phyloP scores from a whole-genome alignment of 306 rosid genomes.

The Calophaca sinica region DNA sequence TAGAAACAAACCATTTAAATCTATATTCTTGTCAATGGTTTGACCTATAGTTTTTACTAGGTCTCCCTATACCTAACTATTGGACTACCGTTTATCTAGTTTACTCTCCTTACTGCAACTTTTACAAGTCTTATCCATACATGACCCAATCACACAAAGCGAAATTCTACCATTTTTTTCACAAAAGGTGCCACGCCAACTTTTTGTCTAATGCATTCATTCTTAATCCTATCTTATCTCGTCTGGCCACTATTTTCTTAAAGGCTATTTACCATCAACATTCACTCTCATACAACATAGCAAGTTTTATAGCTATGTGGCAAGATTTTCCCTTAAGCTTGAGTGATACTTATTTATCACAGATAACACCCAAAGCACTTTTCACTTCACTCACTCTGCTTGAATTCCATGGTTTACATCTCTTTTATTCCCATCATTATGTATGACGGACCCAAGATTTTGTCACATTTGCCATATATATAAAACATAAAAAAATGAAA shows the following conservation, averaged over 20 bases:
- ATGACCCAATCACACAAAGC: not conserved
- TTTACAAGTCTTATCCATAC: not conserved
- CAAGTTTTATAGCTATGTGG: not conserved
- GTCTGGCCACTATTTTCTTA: not conserved
- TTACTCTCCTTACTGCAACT: not conserved
- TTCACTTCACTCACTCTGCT: not conserved
- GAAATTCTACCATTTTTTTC: constrained; percentile 3
- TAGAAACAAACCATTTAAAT: constrained; percentile 9
- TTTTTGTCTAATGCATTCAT: not conserved
- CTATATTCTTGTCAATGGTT: constrained; percentile 6
- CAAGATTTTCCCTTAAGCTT: not conserved
- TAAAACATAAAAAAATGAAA: constrained; percentile 24
- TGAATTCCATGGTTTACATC: not conserved
- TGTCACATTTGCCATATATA: not conserved
- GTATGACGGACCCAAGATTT: not conserved
- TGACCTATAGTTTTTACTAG: not conserved
- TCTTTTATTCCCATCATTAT: not conserved
- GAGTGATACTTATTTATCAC: not conserved
- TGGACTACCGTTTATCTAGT: not conserved
- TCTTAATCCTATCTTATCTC: not conserved
- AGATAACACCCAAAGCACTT: not conserved
- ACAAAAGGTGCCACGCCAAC: not conserved
- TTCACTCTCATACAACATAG: not conserved
- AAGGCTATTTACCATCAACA: not conserved
- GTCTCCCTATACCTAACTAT: not conserved